Conservation (phyloP, 768 basidiomycete genomes). For the Postia placenta region DNA sequence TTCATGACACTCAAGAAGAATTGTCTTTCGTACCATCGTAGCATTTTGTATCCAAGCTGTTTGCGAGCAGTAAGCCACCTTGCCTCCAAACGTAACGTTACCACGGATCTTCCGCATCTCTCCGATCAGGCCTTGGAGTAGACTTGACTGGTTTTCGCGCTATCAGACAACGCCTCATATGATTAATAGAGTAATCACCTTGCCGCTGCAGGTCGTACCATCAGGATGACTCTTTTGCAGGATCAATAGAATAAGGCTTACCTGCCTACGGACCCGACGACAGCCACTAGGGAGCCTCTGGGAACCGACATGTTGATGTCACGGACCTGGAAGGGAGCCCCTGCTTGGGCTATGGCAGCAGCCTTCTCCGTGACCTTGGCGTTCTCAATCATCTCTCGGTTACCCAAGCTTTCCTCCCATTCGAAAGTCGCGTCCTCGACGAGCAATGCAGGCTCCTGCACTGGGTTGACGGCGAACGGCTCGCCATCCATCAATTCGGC, state of each 20-base stretch:
- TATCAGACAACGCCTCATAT: not conserved
- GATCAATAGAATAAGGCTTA: constrained; percentile 9
- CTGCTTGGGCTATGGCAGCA: constrained; percentile 4
- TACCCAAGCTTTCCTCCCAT: constrained; percentile 43
- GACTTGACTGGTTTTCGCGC: constrained; percentile 34
- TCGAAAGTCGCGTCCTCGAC: constrained; percentile 53
- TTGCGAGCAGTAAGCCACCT: constrained; percentile 66
- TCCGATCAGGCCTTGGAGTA: constrained; percentile 59
- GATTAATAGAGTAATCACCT: not conserved
- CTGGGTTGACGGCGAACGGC: constrained; percentile 37
- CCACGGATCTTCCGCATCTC: constrained; percentile 59
- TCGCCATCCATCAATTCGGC: constrained; percentile 47
- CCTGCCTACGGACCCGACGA: constrained; percentile 66
- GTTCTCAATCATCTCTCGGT: constrained; percentile 10
- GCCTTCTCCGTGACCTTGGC: constrained; percentile 14
- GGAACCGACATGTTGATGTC: constrained; percentile 47
- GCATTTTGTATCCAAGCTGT: constrained; percentile 76
- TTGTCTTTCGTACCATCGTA: constrained; percentile 37
- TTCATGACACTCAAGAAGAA: not conserved
- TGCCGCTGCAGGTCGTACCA: not conserved
- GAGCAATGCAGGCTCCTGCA: constrained; percentile 41
- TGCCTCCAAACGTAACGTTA: constrained; percentile 51
- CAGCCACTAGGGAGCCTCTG: constrained; percentile 51
- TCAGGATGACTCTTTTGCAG: not conserved
- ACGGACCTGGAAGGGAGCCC: constrained; percentile 43